Conservation (phyloP, 176 grass and related monocot genomes). For the Eragrostis nindensis region DNA sequence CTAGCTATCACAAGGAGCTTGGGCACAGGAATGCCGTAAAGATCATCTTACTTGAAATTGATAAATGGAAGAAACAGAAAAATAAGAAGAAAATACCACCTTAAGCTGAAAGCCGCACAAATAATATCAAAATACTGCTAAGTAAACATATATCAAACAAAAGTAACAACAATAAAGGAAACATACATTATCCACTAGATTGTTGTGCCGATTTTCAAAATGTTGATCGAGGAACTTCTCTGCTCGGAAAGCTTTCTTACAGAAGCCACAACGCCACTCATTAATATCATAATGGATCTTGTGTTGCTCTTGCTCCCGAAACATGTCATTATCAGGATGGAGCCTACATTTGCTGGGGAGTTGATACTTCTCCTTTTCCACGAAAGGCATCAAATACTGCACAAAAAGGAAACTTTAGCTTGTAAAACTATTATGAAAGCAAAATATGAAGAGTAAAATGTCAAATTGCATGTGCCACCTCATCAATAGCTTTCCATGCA, state of each 20-base stretch:
- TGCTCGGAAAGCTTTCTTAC: slow-evolving; percentile 92
- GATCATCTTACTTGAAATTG: background rate
- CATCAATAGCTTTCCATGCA: slow-evolving; percentile 86
- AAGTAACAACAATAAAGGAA: slow-evolving; percentile 11
- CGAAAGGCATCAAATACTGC: slow-evolving; percentile 96
- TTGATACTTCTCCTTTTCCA: slow-evolving; percentile 85
- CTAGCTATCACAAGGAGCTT: background rate
- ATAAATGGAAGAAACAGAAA: background rate
- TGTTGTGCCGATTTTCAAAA: slow-evolving; percentile 89
- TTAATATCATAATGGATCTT: slow-evolving; percentile 91
- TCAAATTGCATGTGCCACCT: slow-evolving; percentile 56
- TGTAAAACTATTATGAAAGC: slow-evolving; percentile 24
- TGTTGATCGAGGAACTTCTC: slow-evolving; percentile 98
- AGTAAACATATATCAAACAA: slow-evolving; percentile 19
- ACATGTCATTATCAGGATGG: slow-evolving; percentile 84
- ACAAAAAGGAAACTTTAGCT: slow-evolving; percentile 29
- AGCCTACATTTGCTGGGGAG: slow-evolving; percentile 84
- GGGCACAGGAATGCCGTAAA: background rate
- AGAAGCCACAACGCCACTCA: slow-evolving; percentile 94
- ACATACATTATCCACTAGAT: slow-evolving; percentile 77
- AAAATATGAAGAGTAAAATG: slow-evolving; percentile 17
- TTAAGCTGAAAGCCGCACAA: background rate
- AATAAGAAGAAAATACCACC: background rate
- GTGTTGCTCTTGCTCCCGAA: slow-evolving; percentile 88
- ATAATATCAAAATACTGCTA: background rate